phyloP scores from a whole-genome alignment of 2,329 filamentous ascomycete species.

The Neocatenulostroma microsporum region DNA sequence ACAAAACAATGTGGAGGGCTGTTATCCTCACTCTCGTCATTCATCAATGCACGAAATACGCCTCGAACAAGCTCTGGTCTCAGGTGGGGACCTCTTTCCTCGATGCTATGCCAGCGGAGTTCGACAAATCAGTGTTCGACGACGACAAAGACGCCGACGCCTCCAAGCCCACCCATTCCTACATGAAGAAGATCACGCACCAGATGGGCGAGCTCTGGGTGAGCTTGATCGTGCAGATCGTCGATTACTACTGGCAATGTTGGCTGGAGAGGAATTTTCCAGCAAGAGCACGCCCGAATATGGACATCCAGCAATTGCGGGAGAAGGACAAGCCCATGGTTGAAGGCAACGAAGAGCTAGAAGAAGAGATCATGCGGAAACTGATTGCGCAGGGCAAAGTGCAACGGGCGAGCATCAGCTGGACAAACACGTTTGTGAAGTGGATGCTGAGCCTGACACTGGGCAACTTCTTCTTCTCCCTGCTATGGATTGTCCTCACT shows the following conservation, averaged over 20 bases:
- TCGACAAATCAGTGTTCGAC: no score
- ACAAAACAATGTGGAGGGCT: conserved; percentile 2
- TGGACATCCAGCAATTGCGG: not conserved
- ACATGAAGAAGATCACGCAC: conserved; percentile 7
- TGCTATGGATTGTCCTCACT: not conserved
- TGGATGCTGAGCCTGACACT: conserved; percentile 11
- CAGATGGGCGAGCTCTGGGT: conserved; percentile 6
- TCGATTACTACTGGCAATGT: conserved; percentile 14
- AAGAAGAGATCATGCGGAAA: conserved; percentile 13
- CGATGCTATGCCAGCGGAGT: not conserved
- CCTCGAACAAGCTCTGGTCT: not conserved
- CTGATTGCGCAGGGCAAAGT: conserved; percentile 16
- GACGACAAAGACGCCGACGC: not conserved
- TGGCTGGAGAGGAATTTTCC: conserved; percentile 15
- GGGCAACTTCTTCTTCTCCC: conserved; percentile 5
- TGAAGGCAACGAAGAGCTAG: conserved; percentile 1
- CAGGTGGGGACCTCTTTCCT: not conserved
- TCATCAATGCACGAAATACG: not conserved
- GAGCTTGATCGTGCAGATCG: conserved; percentile 2
- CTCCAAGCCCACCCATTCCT: conserved; percentile 5
- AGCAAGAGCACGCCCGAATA: conserved; percentile 3
- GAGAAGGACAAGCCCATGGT: conserved; percentile 5
- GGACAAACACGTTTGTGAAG: conserved; percentile 14
- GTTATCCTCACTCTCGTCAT: not conserved
- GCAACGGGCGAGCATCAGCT: conserved; percentile 10